Base-by-base conservation (phyloP, 164 flowering plant genomes). In the Amborella trichopoda region DNA sequence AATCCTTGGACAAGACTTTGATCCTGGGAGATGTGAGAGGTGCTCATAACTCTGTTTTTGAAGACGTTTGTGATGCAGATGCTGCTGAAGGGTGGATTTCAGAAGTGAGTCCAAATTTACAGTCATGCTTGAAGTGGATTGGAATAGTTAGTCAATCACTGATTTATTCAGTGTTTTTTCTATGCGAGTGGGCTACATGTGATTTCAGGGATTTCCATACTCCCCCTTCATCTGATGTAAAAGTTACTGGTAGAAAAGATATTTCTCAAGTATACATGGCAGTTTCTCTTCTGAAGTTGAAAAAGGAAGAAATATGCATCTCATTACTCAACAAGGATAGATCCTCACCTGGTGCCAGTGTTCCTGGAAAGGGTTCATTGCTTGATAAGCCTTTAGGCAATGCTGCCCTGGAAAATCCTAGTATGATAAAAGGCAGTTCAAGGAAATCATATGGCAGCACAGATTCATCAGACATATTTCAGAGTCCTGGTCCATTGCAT, bases 141-240 rank as follows among this genome's bases (percentile, higher is more conserved):
- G 75, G 82, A n/a, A 50, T 59, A 24, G 71, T 74, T 14, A 63
- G 62, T 28, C 46, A 50, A 49, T 66, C 95, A 23, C 58, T 80
- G 44, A 22, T 83, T 44, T 75, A 75, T 60, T 80, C 97, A 26
- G 73, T 81, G 1, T 93, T 93, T 65, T 72, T 85, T 53, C 80
- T 93, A 44, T 83, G 84, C 58, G 99, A 93, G 71, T 93, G 99
- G 99, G 96, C 96, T 37, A 75, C 97, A 22, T 85, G 94, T 69
- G 94, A 85, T 62, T 88, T 74, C 54, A 62, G 95, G 58, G 84
- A 88, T 70, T 77, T 69, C 44, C 78, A 87, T n/a, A 59, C 63
- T 59, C 54, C 68, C 1, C 64, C 63, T 1, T 75, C 78, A 43
- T 60, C 43, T 52, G 73, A 73, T 23, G 17, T 71, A 48, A 83